Percentiles rank a stretch among this genome's conserved stretches.
Conservation (phyloP, 352 stramenopile species). For the Paralagenidium karlingii region DNA sequence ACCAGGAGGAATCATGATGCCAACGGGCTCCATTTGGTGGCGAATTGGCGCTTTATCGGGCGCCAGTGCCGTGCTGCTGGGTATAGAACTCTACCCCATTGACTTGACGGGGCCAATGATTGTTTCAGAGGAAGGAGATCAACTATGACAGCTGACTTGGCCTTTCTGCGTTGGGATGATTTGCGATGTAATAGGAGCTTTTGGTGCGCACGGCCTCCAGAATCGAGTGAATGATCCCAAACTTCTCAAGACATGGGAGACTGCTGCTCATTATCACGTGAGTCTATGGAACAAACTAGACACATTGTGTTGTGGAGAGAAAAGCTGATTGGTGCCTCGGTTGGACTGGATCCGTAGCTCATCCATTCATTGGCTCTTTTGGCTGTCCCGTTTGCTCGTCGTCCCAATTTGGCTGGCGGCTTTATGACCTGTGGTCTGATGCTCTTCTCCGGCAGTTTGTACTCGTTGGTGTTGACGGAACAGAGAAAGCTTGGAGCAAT, state of each 20-base stretch:
- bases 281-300: no score
- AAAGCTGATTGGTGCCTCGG: no score
- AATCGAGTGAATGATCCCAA: conserved; percentile 51
- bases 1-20: no score
- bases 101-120: not conserved
- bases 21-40: conserved; percentile 64
- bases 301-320: no score
- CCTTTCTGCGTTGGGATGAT: not conserved
- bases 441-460: conserved; percentile 72
- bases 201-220: conserved; percentile 65
- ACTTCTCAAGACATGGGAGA: conserved; percentile 80
- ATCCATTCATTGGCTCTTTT: conserved; percentile 67
- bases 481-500: conserved; percentile 61
- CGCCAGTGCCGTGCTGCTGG: conserved; percentile 41
- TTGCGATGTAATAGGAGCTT: no score
- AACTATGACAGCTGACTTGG: not conserved
- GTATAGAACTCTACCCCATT: no score
- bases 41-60: conserved; percentile 60
- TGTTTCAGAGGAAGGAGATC: not conserved
- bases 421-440: conserved; percentile 48
- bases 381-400: conserved; percentile 42
- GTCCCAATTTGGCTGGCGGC: conserved; percentile 35
- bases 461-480: conserved; percentile 61
- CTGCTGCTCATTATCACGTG: conserved; percentile 71
- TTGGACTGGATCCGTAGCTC: conserved; percentile 13